Evolutionary conservation across 495 filamentous ascomycete species (phyloP).

Genomic region (Thermothielavioides terrestris): DNA sequence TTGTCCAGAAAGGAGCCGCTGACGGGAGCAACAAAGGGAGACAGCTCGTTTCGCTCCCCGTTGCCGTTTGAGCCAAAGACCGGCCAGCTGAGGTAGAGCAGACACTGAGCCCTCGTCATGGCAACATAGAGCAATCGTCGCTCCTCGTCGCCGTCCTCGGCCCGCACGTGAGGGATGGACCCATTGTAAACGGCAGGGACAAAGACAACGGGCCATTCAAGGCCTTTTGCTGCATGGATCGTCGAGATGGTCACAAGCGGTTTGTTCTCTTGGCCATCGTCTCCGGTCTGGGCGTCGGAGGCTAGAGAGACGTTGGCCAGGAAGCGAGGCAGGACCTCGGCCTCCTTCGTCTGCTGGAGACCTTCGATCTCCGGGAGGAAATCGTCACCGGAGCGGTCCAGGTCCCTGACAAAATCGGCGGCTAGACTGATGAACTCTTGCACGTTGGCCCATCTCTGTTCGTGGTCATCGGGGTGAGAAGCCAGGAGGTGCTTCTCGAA

Average conservation of each 20-base stretch:
- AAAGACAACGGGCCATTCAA: slow-evolving; percentile 98
- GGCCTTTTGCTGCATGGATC: slow-evolving; percentile 91
- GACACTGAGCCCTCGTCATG: slow-evolving; percentile 87
- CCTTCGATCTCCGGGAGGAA: slow-evolving; percentile 69
- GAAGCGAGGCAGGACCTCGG: slow-evolving; percentile 68
- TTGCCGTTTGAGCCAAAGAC: slow-evolving; percentile 28
- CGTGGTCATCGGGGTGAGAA: slow-evolving; percentile 65
- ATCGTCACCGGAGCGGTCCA: slow-evolving; percentile 49
- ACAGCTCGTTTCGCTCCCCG: slow-evolving; percentile 29
- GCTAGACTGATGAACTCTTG: slow-evolving; percentile 77
- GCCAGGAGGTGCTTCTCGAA: slow-evolving; percentile 66
- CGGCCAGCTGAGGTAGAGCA: slow-evolving; percentile 88
- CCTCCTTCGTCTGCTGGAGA: slow-evolving; percentile 57
- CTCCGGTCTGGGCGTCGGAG: slow-evolving; percentile 59
- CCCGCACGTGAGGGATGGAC: slow-evolving; percentile 86
- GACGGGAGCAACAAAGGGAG: slow-evolving; percentile 32
- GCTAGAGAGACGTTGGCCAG: slow-evolving; percentile 84
- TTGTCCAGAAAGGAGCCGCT: slow-evolving; percentile 31
- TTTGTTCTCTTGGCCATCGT: slow-evolving; percentile 45
- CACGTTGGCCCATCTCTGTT: slow-evolving; percentile 83
- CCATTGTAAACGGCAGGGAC: slow-evolving; percentile 86
- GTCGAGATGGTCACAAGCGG: slow-evolving; percentile 86
- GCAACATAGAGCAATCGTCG: slow-evolving; percentile 88
- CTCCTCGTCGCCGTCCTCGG: slow-evolving; percentile 87
- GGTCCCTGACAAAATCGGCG: slow-evolving; percentile 51